Percentiles rank a stretch among this genome's conserved stretches.
phyloP scores from a whole-genome alignment of 1,139 yeast species.

The Zhuliangozyma blackwelliae region DNA sequence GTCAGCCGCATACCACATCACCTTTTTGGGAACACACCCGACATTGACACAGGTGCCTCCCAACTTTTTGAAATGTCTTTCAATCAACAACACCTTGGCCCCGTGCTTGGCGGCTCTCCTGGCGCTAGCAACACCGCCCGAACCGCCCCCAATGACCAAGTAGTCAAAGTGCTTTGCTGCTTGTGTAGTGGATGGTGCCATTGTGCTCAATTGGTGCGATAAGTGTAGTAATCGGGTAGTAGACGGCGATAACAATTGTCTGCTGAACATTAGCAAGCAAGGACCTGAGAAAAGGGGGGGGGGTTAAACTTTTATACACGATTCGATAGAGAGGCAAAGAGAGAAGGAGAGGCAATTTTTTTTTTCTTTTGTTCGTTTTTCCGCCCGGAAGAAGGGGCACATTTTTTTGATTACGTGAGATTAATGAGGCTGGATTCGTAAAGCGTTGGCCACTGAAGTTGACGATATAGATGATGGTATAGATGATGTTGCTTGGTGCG shows the following conservation, averaged over 20 bases:
- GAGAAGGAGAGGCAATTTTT: no score
- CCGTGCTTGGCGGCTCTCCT: conserved; percentile 95
- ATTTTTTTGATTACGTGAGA: no score
- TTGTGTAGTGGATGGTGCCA: conserved; percentile 45
- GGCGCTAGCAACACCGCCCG: conserved; percentile 98
- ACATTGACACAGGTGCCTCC: conserved; percentile 99
- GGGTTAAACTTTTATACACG: background rate
- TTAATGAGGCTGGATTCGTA: no score
- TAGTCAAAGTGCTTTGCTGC: conserved; percentile 66
- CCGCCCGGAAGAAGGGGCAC: no score
- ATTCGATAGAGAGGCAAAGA: background rate
- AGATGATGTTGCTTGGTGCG: no score
- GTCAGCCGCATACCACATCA: conserved; percentile 97
- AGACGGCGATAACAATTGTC: no score
- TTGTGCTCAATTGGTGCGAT: conserved; percentile 27
- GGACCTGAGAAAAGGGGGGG: background rate
- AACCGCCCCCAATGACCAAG: conserved; percentile 98
- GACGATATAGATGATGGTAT: no score
- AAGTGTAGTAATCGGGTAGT: conserved; percentile 14
- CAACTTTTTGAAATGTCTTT: conserved; percentile 59
- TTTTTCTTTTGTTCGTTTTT: no score
- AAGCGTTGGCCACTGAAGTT: no score
- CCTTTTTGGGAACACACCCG: conserved; percentile 98
- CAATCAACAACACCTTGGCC: conserved; percentile 79
- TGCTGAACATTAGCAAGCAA: background rate